phyloP scores from a whole-genome alignment of 805 yeast species.

The Kurtzmaniella cleridarum region DNA sequence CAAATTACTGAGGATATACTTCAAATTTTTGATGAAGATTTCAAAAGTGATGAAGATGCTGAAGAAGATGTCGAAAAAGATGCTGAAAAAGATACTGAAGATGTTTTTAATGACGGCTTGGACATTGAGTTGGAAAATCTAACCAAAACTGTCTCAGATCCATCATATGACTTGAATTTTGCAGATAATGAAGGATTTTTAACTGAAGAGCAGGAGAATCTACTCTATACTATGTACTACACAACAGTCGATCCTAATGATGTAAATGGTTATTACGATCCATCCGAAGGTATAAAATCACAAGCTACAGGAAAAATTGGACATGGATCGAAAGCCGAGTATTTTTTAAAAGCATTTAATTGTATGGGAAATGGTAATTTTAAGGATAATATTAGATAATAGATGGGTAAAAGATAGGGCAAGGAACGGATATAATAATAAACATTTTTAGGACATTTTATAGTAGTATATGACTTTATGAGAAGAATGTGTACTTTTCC shows the following conservation, averaged over 20 bases:
- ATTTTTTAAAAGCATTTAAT: background rate
- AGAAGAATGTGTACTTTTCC: too few species aligned
- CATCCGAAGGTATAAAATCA: slow-evolving; percentile 6
- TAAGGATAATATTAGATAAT: slow-evolving; percentile 3
- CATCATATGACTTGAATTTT: slow-evolving; percentile 15
- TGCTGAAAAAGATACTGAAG: slow-evolving; percentile 4
- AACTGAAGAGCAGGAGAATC: slow-evolving; percentile 28
- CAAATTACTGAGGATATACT: background rate
- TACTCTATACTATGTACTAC: slow-evolving; percentile 37
- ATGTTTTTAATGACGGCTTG: slow-evolving; percentile 15
- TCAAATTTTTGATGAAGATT: background rate
- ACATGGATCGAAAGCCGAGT: slow-evolving; percentile 3
- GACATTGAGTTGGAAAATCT: slow-evolving; percentile 16
- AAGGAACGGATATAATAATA: slow-evolving; percentile 6
- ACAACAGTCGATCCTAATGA: slow-evolving; percentile 17
- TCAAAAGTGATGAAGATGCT: background rate
- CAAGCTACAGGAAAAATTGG: slow-evolving; percentile 9
- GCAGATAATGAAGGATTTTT: slow-evolving; percentile 34
- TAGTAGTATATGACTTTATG: background rate
- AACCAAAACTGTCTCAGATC: slow-evolving; percentile 9
- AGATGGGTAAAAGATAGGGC: slow-evolving; percentile 2
- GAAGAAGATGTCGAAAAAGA: background rate
- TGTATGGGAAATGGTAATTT: background rate
- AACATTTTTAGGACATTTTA: slow-evolving; percentile 6
- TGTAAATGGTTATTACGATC: slow-evolving; percentile 11